These are phyloP conservation scores for Lichtheimia ramosa DNA, from an alignment of 371 early-diverging fungal genomes.

Conservation along the genomic window DNA sequence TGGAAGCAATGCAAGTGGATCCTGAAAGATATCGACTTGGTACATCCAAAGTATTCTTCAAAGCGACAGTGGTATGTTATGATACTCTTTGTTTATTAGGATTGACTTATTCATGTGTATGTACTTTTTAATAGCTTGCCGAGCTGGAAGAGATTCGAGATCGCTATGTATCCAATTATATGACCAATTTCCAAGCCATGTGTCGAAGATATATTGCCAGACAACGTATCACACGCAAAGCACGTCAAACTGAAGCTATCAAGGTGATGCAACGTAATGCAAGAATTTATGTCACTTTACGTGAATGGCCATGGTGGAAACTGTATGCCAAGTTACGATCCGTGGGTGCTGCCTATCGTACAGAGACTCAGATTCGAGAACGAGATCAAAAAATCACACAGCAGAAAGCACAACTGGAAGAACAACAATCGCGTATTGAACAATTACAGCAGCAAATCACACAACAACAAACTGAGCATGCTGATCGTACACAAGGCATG, in stretches of 20 bases:
- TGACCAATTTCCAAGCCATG: constrained; percentile 86
- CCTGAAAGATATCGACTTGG: constrained; percentile 89
- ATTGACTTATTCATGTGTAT: too few relatives aligned
- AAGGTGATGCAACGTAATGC: constrained; percentile 91
- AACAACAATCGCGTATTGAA: constrained; percentile 51
- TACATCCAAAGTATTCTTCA: constrained; percentile 97
- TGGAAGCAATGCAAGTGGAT: constrained; percentile 77
- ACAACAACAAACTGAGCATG: constrained; percentile 46
- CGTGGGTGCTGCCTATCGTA: constrained; percentile 84
- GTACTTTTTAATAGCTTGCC: constrained; percentile 60
- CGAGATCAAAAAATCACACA: constrained; percentile 56
- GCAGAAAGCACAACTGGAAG: constrained; percentile 46
- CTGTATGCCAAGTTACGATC: constrained; percentile 97
- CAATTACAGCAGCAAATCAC: constrained; percentile 49
- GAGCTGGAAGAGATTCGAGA: constrained; percentile 97
- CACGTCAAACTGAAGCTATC: constrained; percentile 86
- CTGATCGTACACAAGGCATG: constrained; percentile 42
- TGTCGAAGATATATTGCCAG: constrained; percentile 86
- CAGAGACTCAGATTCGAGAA: constrained; percentile 61
- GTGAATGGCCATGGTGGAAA: constrained; percentile 97
- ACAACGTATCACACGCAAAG: constrained; percentile 63
- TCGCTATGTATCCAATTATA: constrained; percentile 75
- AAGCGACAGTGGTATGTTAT: constrained; percentile 87
- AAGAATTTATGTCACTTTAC: constrained; percentile 81
- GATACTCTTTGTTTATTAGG: background rate